Percentiles rank a stretch among this genome's conserved stretches.
Evolutionary conservation across 768 basidiomycete genomes (phyloP).

Genomic region (Phaffia tasmanica): DNA sequence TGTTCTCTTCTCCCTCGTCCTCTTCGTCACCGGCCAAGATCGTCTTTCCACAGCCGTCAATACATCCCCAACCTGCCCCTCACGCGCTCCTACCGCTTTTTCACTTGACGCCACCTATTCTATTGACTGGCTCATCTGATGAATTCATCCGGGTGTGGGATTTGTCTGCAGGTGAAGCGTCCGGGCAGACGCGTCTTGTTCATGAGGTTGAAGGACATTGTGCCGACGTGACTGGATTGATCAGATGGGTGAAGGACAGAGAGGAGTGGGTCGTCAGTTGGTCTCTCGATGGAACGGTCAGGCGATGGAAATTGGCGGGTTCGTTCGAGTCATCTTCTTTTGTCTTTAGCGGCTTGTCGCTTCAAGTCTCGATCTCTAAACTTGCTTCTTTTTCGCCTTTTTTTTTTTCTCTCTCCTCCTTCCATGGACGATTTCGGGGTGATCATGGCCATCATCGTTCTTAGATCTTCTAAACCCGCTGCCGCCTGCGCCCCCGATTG

Average conservation of each 20-base stretch:
- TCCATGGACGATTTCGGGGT: no score
- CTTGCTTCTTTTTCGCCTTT: no score
- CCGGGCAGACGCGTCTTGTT: conserved; percentile 29
- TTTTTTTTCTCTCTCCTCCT: no score
- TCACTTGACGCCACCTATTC: conserved; percentile 55
- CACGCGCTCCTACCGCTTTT: conserved; percentile 17
- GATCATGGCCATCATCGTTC: no score
- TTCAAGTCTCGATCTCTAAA: no score
- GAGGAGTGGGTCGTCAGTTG: conserved; percentile 76
- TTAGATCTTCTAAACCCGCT: no score
- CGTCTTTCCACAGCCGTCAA: conserved; percentile 36
- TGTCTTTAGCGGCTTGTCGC: no score
- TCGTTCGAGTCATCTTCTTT: no score
- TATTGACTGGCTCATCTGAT: conserved; percentile 65
- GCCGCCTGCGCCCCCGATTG: no score
- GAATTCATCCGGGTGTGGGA: conserved; percentile 75
- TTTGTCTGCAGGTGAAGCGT: conserved; percentile 53
- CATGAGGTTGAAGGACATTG: conserved; percentile 63
- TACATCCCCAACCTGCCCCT: conserved; percentile 1
- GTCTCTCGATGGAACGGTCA: conserved; percentile 74
- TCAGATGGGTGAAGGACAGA: conserved; percentile 52
- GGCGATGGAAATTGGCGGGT: conserved; percentile 59
- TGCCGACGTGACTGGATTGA: conserved; percentile 71
- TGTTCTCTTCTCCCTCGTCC: conserved; percentile 52
- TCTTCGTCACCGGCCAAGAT: conserved; percentile 42